Evolutionary conservation across 257 asterid genomes (phyloP).

Genomic region (Solanum gracilifrons): DNA sequence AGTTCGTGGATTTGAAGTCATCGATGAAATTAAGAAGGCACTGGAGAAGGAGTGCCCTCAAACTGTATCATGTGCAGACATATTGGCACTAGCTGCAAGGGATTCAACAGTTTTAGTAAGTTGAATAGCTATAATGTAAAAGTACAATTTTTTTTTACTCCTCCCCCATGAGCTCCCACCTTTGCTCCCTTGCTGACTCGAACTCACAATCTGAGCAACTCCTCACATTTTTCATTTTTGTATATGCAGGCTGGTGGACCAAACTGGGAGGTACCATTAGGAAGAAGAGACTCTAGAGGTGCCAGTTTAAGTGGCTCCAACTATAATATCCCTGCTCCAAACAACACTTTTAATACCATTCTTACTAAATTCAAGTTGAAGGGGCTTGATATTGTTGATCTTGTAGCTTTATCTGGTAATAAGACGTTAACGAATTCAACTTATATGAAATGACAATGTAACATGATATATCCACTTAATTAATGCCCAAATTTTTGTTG

Average conservation of each 20-base stretch:
- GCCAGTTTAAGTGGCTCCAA: slow-evolving; percentile 90
- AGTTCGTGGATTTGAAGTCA: slow-evolving; percentile 68
- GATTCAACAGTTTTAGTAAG: slow-evolving; percentile 72
- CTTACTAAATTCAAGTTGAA: slow-evolving; percentile 68
- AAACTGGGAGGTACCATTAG: slow-evolving; percentile 72
- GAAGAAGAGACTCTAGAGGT: slow-evolving; percentile 70
- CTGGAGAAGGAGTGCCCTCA: slow-evolving; percentile 67
- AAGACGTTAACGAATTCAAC: background rate
- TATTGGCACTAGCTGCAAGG: slow-evolving; percentile 70
- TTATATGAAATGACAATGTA: background rate
- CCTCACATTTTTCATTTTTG: background rate
- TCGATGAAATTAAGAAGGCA: slow-evolving; percentile 74
- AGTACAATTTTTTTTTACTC: background rate
- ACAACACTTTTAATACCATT: slow-evolving; percentile 79
- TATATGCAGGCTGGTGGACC: slow-evolving; percentile 62
- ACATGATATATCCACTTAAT: too few relatives aligned
- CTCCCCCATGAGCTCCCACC: background rate
- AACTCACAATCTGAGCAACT: background rate
- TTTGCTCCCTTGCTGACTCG: background rate
- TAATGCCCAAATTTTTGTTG: background rate
- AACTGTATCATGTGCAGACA: slow-evolving; percentile 82
- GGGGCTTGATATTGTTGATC: slow-evolving; percentile 71
- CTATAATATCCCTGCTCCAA: slow-evolving; percentile 85
- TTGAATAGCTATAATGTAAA: background rate
- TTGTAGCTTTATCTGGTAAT: slow-evolving; percentile 77